Evolutionary conservation across 2,329 filamentous ascomycete genomes (phyloP).

Genomic region (Chaetomium sp.): DNA sequence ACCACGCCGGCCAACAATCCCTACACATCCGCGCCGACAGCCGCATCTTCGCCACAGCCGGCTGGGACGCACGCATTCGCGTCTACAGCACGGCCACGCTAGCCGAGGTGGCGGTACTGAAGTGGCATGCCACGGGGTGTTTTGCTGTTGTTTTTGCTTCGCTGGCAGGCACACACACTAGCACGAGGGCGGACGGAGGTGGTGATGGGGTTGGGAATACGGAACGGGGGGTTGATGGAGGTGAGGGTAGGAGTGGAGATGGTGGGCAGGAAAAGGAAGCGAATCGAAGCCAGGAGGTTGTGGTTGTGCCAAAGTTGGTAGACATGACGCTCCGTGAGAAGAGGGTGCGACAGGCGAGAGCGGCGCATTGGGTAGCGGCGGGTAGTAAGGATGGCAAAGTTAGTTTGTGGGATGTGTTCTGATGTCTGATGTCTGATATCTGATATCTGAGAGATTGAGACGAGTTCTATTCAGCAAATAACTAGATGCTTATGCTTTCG

Average conservation of each 20-base stretch:
- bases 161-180: conserved; percentile 21
- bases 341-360: conserved; percentile 56
- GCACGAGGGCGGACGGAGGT: neutral
- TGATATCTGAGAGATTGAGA: neutral
- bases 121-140: conserved; percentile 88
- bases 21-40: conserved; percentile 72
- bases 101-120: conserved; percentile 83
- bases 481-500: too few species aligned
- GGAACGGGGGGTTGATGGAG: neutral
- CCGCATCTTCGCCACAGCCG: conserved; percentile 79
- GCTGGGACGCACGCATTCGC: conserved; percentile 79
- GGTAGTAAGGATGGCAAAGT: conserved; percentile 94
- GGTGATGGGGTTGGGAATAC: conserved; percentile 4
- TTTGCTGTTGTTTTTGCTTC: conserved; percentile 71
- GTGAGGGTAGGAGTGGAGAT: neutral
- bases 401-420: conserved; percentile 93
- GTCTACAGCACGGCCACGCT: conserved; percentile 77
- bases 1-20: conserved; percentile 84
- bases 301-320: conserved; percentile 25
- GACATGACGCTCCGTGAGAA: conserved; percentile 54
- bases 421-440: too few species aligned
- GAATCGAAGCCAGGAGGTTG: conserved; percentile 12
- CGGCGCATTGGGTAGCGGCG: conserved; percentile 80
- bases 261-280: neutral
- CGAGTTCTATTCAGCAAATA: neutral